Evolutionary conservation across 495 filamentous ascomycete genomes (phyloP), one percentile per base, ranked within the genome.

Genomic region (Podospora pseudoanserina): DNA sequence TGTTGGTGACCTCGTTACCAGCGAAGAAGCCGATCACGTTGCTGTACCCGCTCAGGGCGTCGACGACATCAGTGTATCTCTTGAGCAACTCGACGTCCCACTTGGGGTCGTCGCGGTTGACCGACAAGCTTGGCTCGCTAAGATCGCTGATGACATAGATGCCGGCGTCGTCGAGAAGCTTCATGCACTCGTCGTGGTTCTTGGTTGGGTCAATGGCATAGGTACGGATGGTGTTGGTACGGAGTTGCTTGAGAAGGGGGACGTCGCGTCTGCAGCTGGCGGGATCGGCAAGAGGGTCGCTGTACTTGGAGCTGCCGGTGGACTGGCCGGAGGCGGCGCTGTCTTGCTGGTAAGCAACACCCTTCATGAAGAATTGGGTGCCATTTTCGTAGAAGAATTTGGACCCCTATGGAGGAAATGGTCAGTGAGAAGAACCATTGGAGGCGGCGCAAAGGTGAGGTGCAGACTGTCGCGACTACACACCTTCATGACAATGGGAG

Each of bases 1-100:
- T 85, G 83, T 98, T 97, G 72, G 92, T 91, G 66, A 98, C 94
- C 79, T 99, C 95, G 77, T 99, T 98, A 63, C 95, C 95, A 28
- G 94, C 91, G 78, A 98, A 97, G 87, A 97, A 99, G 68, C 95
- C 95, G 63, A 99, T 85, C 57, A 89, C 87, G 78, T 99, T 99
- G 78, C 83, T 87, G 80, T 96, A 97, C 68, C 89, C 81, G 59
- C 84, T 80, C 65, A 99, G 79, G 59, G 86, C 85, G 74, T 99
- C 93, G 56, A 99, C 82, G 32, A 99, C 95, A 16, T 72, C 79
- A 68, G 90, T 92, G 82, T 99, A 99, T 54, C 91, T 88, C 4
- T 83, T 77, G 78, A 89, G 96, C 65, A 97, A 82, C 1, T 84
- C 82, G 60, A 88, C 85, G 65, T 90, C 87, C 95, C 95, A 98